Evolutionary conservation across 2,329 filamentous ascomycete species (phyloP).

Genomic region (Malbranchea cinnamomea): DNA sequence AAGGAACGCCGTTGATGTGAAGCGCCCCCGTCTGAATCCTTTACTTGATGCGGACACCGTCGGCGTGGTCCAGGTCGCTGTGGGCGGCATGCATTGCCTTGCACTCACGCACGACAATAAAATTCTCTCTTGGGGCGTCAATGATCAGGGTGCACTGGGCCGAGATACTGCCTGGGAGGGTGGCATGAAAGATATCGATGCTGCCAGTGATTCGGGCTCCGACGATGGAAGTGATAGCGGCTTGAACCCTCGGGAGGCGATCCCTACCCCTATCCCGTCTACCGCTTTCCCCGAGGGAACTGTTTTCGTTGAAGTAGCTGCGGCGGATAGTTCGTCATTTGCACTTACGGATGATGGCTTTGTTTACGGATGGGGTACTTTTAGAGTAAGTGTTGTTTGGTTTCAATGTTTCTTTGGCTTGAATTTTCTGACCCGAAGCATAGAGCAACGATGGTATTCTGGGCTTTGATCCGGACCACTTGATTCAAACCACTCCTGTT

Average conservation of each 20-base stretch:
- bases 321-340: conserved; percentile 45
- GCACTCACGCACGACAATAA: conserved; percentile 67
- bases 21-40: conserved; percentile 56
- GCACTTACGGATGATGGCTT: conserved; percentile 45
- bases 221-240: conserved; percentile 35
- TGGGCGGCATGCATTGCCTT: conserved; percentile 69
- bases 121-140: conserved; percentile 77
- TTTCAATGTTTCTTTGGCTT: conserved; percentile 5
- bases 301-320: conserved; percentile 41
- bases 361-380: conserved; percentile 49
- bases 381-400: conserved; percentile 32
- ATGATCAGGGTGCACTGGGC: conserved; percentile 69
- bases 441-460: conserved; percentile 50
- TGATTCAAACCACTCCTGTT: conserved; percentile 31
- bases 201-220: conserved; percentile 39
- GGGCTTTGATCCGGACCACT: conserved; percentile 36
- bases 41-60: conserved; percentile 41
- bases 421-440: background rate
- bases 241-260: conserved; percentile 42
- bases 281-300: conserved; percentile 38
- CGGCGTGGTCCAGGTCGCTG: conserved; percentile 59
- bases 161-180: conserved; percentile 57
- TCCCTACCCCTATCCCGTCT: conserved; percentile 35
- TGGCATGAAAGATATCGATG: conserved; percentile 38
- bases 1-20: conserved; percentile 54